Percentiles rank a stretch among this genome's conserved stretches.
phyloP scores from a whole-genome alignment of 805 yeast species.

The Candida multigemmis region DNA sequence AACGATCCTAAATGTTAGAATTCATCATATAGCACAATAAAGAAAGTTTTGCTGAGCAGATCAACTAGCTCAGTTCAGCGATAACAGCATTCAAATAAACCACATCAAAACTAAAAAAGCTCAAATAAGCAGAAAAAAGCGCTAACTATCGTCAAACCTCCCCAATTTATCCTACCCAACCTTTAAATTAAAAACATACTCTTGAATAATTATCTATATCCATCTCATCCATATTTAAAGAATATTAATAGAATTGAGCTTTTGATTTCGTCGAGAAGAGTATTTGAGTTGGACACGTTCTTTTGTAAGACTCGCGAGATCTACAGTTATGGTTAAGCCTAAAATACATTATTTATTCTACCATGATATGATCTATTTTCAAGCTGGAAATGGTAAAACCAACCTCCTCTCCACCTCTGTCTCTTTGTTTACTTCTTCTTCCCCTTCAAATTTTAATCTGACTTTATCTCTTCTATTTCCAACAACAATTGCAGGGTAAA shows the following conservation, averaged over 20 bases:
- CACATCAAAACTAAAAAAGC: not conserved
- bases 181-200: slow-evolving; percentile 29
- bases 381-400: slow-evolving; percentile 65
- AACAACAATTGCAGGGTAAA: slow-evolving; percentile 87
- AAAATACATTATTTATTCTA: too few relatives aligned
- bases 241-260: not conserved
- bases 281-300: not conserved
- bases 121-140: too few relatives aligned
- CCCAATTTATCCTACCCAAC: not conserved
- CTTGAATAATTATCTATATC: slow-evolving; percentile 56
- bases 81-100: slow-evolving; percentile 1
- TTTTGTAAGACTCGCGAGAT: not conserved
- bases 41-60: not conserved
- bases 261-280: too few relatives aligned
- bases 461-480: slow-evolving; percentile 75
- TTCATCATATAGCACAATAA: slow-evolving; percentile 3
- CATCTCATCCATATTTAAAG: slow-evolving; percentile 44
- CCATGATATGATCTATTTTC: slow-evolving; percentile 1
- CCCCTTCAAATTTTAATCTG: slow-evolving; percentile 84
- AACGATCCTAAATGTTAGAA: slow-evolving; percentile 25
- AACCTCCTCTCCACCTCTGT: slow-evolving; percentile 83
- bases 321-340: slow-evolving; percentile 1
- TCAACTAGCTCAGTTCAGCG: slow-evolving; percentile 1
- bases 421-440: slow-evolving; percentile 92
- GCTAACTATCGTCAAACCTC: not conserved